phyloP scores from a whole-genome alignment of 257 asterid species.

The Nicotiana undulata region DNA sequence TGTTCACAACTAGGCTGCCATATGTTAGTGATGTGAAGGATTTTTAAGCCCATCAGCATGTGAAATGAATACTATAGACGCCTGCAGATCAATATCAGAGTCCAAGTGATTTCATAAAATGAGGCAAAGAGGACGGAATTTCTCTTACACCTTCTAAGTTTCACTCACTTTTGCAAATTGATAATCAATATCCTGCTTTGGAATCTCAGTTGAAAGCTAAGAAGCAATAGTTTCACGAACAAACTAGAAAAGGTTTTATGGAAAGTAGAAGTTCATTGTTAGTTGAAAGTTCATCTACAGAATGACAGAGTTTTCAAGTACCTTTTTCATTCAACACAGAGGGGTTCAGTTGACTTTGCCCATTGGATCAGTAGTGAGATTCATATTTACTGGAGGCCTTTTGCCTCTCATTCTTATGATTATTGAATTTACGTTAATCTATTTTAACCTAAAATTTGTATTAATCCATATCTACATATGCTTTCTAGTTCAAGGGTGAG shows the following conservation, averaged over 20 bases:
- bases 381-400: no score
- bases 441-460: no score
- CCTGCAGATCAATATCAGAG: background rate
- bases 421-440: no score
- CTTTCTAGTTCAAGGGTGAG: no score
- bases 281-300: background rate
- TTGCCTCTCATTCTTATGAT: no score
- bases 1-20: no score
- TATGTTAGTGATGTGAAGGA: no score
- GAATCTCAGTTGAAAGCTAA: background rate
- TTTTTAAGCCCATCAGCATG: background rate
- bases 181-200: background rate
- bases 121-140: background rate
- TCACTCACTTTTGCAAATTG: background rate
- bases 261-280: no score
- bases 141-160: background rate
- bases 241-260: background rate
- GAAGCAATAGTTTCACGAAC: background rate
- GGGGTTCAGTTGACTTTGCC: no score
- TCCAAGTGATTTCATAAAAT: background rate
- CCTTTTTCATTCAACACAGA: background rate
- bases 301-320: background rate
- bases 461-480: no score
- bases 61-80: background rate
- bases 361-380: no score